Evolutionary conservation across 169 alveolate species (phyloP).

Genomic region (Plasmodium billcollinsi): DNA sequence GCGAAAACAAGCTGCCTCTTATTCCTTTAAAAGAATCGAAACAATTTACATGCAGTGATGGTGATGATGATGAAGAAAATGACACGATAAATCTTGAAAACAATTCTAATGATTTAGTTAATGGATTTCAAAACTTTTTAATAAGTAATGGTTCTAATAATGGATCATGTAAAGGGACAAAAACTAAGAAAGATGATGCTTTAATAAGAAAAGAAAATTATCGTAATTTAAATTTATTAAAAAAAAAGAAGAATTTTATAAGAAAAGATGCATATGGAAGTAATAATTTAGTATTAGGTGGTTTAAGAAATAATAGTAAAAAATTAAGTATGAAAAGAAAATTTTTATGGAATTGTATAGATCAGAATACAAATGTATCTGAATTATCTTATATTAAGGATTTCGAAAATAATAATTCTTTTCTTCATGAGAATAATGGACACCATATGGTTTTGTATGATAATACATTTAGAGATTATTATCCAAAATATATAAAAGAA

Average conservation of each 20-base stretch:
- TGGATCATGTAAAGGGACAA: slow-evolving; percentile 12
- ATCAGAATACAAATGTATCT: slow-evolving; percentile 55
- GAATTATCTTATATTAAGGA: slow-evolving; percentile 54
- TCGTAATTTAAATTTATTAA: slow-evolving; percentile 24
- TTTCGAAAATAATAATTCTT: slow-evolving; percentile 56
- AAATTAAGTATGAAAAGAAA: slow-evolving; percentile 13
- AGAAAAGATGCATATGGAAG: slow-evolving; percentile 44
- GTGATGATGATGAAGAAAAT: slow-evolving; percentile 28
- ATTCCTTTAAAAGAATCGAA: slow-evolving; percentile 57
- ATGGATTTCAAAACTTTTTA: slow-evolving; percentile 47
- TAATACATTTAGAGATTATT: slow-evolving; percentile 39
- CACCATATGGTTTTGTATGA: slow-evolving; percentile 55
- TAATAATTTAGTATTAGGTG: slow-evolving; percentile 37
- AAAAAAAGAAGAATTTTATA: slow-evolving; percentile 30
- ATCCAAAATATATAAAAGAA: slow-evolving; percentile 10
- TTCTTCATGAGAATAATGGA: slow-evolving; percentile 49
- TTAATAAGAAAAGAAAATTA: slow-evolving; percentile 44
- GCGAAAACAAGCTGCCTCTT: slow-evolving; percentile 41
- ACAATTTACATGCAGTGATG: slow-evolving; percentile 35
- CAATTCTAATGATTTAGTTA: slow-evolving; percentile 43
- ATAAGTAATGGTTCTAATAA: slow-evolving; percentile 22
- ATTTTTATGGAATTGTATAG: slow-evolving; percentile 17
- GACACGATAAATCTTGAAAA: slow-evolving; percentile 69
- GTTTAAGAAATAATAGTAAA: slow-evolving; percentile 15
- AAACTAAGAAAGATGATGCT: slow-evolving; percentile 21